Evolutionary conservation across 164 flowering plant species (phyloP).

Genomic region (Berberis vulgaris): DNA sequence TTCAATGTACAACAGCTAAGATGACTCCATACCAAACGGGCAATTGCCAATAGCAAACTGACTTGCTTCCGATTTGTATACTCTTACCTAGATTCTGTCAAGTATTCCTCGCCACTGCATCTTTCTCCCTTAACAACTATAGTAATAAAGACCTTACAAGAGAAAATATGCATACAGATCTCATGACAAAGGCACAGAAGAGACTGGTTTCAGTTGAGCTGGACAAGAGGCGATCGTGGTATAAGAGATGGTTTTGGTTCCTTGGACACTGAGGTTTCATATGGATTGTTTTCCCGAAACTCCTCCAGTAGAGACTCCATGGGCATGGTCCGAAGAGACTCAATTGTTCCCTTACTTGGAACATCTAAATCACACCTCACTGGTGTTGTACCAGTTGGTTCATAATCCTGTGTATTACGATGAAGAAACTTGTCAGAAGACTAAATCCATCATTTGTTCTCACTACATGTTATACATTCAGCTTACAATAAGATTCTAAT

Average conservation of each 20-base stretch:
- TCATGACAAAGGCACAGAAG: background rate
- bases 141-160: slow-evolving; percentile 9
- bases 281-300: slow-evolving; percentile 71
- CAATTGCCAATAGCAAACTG: background rate
- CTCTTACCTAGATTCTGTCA: background rate
- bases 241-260: slow-evolving; percentile 53
- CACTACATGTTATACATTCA: no score
- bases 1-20: slow-evolving; percentile 1
- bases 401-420: slow-evolving; percentile 61
- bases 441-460: background rate
- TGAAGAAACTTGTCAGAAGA: background rate
- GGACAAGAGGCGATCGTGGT: slow-evolving; percentile 71
- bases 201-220: slow-evolving; percentile 34
- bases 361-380: slow-evolving; percentile 47
- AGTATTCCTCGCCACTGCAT: background rate
- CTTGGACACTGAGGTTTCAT: slow-evolving; percentile 42
- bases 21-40: background rate
- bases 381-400: slow-evolving; percentile 84
- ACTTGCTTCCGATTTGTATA: background rate
- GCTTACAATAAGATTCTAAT: no score
- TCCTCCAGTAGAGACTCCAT: slow-evolving; percentile 70
- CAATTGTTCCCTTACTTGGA: slow-evolving; percentile 68
- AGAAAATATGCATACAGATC: slow-evolving; percentile 14
- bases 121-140: slow-evolving; percentile 1
- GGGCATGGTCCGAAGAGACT: slow-evolving; percentile 73